Base-by-base conservation (phyloP, 305 asterid species). In the Fraxinus angustifolia region DNA sequence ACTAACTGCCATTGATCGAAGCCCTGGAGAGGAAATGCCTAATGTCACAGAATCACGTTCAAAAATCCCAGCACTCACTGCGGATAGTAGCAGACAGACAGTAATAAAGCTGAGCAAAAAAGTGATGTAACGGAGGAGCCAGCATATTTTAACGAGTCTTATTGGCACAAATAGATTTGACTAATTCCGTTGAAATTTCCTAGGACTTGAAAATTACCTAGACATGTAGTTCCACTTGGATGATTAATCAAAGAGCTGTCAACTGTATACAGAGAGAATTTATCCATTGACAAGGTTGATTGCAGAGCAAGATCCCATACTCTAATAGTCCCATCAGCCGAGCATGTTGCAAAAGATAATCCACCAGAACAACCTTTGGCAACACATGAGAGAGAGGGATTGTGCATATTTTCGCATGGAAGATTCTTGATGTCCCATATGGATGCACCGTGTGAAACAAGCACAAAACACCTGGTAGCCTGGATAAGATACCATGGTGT, bases 361-460 rank as follows among this genome's bases (percentile, higher is more conserved):
- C 93, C 94, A 77, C 94, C 96, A 75, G 90, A 50, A 85, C 94
- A 90, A 78, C 94, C 96, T 88, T 86, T 86, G 75, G 91, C 91
- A 82, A 83, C 83, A 80, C 93, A 92, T 48, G 88, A 84, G 80
- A 87, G 86, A 78, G 94, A 89, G n/a, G 92, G 89, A 83, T 86
- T 88, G 16, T 90, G 93, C 91, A 87, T 85, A 83, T 88, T 84
- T 85, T 88, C 93, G 33, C 93, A 90, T 45, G 91, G 89, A 83
- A 90, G 85, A 85, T 87, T 92, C 77, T 83, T 86, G 75, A 92
- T 84, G 86, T 87, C 92, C 96, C 94, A 89, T 87, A 92, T 90
- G 88, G 91, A 89, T 78, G 90, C 91, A 81, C 88, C 86, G 79
- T 92, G 96, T 56, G 96, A 87, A 82, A 89, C 91, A 65, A 90